Conservation (phyloP, 2,329 filamentous ascomycete species). For the Monosporascus sp. region DNA sequence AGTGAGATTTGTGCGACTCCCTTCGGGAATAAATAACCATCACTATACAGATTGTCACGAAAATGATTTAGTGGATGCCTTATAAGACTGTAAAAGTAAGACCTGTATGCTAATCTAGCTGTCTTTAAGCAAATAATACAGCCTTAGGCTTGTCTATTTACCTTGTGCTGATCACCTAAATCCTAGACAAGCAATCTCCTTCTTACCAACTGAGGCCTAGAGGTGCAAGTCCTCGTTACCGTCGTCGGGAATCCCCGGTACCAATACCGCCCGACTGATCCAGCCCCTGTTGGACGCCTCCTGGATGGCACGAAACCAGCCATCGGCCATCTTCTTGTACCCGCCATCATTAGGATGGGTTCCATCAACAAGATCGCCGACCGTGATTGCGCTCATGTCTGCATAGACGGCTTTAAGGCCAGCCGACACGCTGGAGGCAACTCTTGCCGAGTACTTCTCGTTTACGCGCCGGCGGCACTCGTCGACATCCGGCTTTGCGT, state of each 20-base stretch:
- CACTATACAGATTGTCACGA: too few relatives aligned
- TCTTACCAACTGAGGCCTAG: neutral
- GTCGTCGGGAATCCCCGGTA: neutral
- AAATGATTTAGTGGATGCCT: too few relatives aligned
- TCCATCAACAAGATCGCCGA: constrained; percentile 30
- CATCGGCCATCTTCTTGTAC: constrained; percentile 36
- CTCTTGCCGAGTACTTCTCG: constrained; percentile 67
- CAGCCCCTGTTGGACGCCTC: constrained; percentile 21
- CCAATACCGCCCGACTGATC: constrained; percentile 1
- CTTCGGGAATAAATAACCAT: too few relatives aligned
- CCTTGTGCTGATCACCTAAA: neutral
- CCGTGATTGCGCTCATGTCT: constrained; percentile 30
- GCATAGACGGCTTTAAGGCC: constrained; percentile 28
- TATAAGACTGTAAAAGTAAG: too few relatives aligned
- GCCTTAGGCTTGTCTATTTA: neutral
- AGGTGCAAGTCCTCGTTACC: neutral
- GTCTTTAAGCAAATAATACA: too few relatives aligned
- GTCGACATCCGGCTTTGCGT: neutral
- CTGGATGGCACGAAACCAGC: constrained; percentile 29
- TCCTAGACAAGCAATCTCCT: neutral
- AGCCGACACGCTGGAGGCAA: constrained; percentile 32
- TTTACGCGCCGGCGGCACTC: constrained; percentile 41
- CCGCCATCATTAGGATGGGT: constrained; percentile 35
- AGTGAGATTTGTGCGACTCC: too few relatives aligned
- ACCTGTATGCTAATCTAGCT: too few relatives aligned